phyloP scores from a whole-genome alignment of 805 yeast species.

The Lachancea sp. region DNA sequence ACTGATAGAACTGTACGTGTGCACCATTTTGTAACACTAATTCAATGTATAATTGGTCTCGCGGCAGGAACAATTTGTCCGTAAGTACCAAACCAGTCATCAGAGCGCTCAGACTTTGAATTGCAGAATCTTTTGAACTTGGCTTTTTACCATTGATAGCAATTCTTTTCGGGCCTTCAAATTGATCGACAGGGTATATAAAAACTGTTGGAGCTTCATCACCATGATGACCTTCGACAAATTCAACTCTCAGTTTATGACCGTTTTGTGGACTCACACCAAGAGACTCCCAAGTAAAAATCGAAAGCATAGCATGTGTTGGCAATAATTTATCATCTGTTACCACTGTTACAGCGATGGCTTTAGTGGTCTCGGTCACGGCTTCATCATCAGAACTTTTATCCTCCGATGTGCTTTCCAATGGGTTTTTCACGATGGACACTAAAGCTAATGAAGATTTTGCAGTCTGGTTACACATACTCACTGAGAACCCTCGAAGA shows the following conservation, averaged over 20 bases:
- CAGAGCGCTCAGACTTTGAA: conserved; percentile 6
- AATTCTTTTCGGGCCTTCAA: neutral
- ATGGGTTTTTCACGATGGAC: conserved; percentile 24
- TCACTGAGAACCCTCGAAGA: conserved; percentile 4
- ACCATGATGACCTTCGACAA: conserved; percentile 40
- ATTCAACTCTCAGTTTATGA: conserved; percentile 37
- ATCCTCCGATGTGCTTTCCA: conserved; percentile 14
- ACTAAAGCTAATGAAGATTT: conserved; percentile 28
- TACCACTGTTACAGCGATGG: conserved; percentile 15
- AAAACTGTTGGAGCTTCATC: conserved; percentile 15
- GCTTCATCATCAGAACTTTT: neutral
- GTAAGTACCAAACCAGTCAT: conserved; percentile 14
- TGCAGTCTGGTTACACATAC: conserved; percentile 6
- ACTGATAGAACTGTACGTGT: conserved; percentile 9
- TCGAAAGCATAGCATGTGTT: conserved; percentile 40
- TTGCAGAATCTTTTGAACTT: neutral
- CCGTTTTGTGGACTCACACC: conserved; percentile 39
- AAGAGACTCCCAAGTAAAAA: conserved; percentile 36
- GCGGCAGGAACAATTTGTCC: conserved; percentile 12
- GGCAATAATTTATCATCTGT: conserved; percentile 12
- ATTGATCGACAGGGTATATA: conserved; percentile 2
- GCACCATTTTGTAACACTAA: conserved; percentile 11
- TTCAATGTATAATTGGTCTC: conserved; percentile 13
- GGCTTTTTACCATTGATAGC: neutral
- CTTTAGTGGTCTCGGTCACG: conserved; percentile 15